Base-by-base conservation (phyloP, 768 basidiomycete species). In the Amanita muscaria region DNA sequence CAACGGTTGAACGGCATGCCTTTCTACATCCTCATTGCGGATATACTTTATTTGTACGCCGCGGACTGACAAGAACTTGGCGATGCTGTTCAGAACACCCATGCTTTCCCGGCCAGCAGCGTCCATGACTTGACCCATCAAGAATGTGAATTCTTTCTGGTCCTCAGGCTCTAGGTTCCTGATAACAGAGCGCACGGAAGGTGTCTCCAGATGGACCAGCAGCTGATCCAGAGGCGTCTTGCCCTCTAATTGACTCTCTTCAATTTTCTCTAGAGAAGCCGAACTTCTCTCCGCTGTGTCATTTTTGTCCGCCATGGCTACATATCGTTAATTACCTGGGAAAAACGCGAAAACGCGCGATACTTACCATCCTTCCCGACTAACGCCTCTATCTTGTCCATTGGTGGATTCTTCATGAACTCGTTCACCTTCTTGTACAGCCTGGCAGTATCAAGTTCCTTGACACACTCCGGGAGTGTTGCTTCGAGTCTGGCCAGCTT, bases 91-190 rank as follows among this genome's bases (percentile, higher is more conserved):
- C 35, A 46, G 9, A 4, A 46, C 27, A 22, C 38, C 36, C 27
- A 33, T 22, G 19, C 36, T 40, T 15, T 46, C 44, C 12, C 23
- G 12, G 14, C 44, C 44, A 15, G 29, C 32, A 3, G 36, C 19
- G 36, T 46, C 38, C 27, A 38, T 38, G 14, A 38, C 44, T 5
- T 40, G 44, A 18, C 21, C 14, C 44, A 46, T 46, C 14, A 46
- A 30, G 19, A 32, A 38, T 1, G 29, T 12, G 22, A 46, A 46
- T 24, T 30, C 23, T 29, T 31, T 39, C 18, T 15, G 11, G 23
- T 37, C 44, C 3, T 38, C 44, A 2, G 18, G 24, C 11, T 46
- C 39, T 10, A 46, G 11, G n/a, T 40, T 29, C 25, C 30, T 24
- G 4, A 31, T 8, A 1, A 33, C 23, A 5, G 21, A 24, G 15